A percentile compares a stretch with the other conserved stretches of the same genome.
phyloP scores from a whole-genome alignment of 352 stramenopile genomes.

The Phytophthora idaei region DNA sequence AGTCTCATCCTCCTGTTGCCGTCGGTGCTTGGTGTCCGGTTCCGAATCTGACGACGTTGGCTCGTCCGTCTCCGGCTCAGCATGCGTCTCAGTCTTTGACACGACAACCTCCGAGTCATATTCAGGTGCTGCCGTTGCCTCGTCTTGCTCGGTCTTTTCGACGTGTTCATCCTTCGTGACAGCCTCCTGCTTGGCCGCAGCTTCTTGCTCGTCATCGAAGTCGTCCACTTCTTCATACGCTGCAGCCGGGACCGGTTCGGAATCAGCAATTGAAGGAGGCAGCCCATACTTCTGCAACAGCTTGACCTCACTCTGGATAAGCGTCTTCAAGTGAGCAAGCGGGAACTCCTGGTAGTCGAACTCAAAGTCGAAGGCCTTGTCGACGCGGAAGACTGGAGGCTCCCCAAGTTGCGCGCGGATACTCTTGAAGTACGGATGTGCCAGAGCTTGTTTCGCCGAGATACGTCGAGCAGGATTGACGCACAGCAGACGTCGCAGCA shows the following conservation, averaged over 20 bases:
- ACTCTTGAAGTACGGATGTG: conserved; percentile 91
- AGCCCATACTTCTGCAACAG: conserved; percentile 61
- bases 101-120: not conserved
- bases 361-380: conserved; percentile 81
- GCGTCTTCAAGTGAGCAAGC: conserved; percentile 57
- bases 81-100: conserved; percentile 6
- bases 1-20: conserved; percentile 28
- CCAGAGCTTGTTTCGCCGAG: conserved; percentile 87
- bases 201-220: not conserved
- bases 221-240: conserved; percentile 8
- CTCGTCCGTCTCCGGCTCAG: conserved; percentile 50
- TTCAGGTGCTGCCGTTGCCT: conserved; percentile 3
- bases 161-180: not conserved
- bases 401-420: conserved; percentile 76
- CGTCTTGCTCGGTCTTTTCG: conserved; percentile 5
- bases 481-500: conserved; percentile 74
- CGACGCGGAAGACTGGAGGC: conserved; percentile 66
- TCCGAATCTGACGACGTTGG: conserved; percentile 37
- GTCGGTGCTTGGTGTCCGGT: conserved; percentile 29
- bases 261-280: conserved; percentile 2
- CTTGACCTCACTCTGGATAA: conserved; percentile 84
- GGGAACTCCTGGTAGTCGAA: conserved; percentile 81
- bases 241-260: conserved; percentile 1
- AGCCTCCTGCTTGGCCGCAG: conserved; percentile 3
- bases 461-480: conserved; percentile 92